Base-by-base conservation (phyloP, 1,284 basidiomycete species). In the Ustilago shanxiensis region DNA sequence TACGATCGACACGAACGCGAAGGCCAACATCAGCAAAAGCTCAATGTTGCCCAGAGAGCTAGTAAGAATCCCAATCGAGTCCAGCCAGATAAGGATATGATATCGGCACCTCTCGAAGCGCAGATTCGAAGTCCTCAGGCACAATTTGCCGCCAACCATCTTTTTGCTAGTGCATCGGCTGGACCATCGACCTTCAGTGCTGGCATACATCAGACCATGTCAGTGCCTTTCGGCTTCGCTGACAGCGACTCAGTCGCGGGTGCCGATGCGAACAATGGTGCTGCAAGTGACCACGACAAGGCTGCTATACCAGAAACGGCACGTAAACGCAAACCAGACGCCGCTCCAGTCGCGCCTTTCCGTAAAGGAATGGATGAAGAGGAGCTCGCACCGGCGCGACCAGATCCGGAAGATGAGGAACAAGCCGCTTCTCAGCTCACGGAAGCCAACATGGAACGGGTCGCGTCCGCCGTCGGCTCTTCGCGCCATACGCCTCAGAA, bases 21-120 rank as follows among this genome's bases (percentile, higher is more conserved):
- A 28, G 61, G 55, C 28, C 58, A 56, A 10, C 68, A 64, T 7
- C 65, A 69, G 9, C 66, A 72, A 5, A 68, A 63, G 62, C 65
- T 72, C 52, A 61, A 57, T 22, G 57, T 69, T 29, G 16, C 66
- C 1, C 74, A 72, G 26, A 66, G 69, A 18, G 69, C 72, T n/a
- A 65, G 64, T 60, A 66, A 63, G 60, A 70, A 69, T 37, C 73
- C 72, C 9, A 62, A 61, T 29, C 79, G 70, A 26, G 55, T 68
- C 0, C 65, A 71, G 50, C 72, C 62, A 3, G 76, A 78, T 58
- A 78, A 78, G 60, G 73, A 80, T 33, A 82, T 81, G 81, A 72
- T 88, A 83, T 84, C 87, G 73, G 45, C 86, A 74, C 75, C 86
- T 61, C 53, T 87, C 66, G 67, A 87, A 83, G 71, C 87, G 71